These are phyloP conservation scores for Hyphodiscus sp. DNA, from an alignment of 2,329 filamentous ascomycete genomes.

Conservation along the genomic window DNA sequence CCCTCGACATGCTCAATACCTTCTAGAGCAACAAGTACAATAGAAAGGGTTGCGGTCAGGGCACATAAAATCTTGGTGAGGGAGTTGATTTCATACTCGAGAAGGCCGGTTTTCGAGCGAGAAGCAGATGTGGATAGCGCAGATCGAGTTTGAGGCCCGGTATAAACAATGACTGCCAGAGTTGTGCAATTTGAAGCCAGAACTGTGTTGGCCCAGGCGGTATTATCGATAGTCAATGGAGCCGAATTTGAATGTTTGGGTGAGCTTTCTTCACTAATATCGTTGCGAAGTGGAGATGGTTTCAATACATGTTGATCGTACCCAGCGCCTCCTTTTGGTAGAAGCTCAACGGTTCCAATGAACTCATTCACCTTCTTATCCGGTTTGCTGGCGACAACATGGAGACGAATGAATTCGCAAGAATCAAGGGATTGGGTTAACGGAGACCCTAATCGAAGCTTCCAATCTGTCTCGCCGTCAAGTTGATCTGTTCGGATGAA, in stretches of 20 bases:
- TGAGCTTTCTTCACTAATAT: conserved; percentile 17
- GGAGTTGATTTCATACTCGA: conserved; percentile 96
- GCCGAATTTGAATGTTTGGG: conserved; percentile 45
- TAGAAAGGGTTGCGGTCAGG: conserved; percentile 77
- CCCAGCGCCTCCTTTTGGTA: conserved; percentile 46
- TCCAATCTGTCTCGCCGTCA: conserved; percentile 98
- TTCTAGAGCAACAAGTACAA: conserved; percentile 82
- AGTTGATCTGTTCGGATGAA: conserved; percentile 97
- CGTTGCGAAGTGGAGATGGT: conserved; percentile 20
- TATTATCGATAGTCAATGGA: conserved; percentile 89
- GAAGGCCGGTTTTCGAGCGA: conserved; percentile 84
- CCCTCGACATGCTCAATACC: conserved; percentile 64
- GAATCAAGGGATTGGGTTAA: conserved; percentile 73
- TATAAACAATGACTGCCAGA: conserved; percentile 87
- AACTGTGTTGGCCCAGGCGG: conserved; percentile 97
- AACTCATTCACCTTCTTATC: conserved; percentile 95
- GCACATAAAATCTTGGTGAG: conserved; percentile 93
- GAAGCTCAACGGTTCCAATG: conserved; percentile 75
- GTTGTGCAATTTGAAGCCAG: conserved; percentile 89
- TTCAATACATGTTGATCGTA: conserved; percentile 38
- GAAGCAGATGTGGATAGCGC: conserved; percentile 88
- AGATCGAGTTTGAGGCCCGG: conserved; percentile 87
- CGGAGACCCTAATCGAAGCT: conserved; percentile 79
- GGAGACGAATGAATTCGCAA: conserved; percentile 62
- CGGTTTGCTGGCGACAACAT: conserved; percentile 79